Evolutionary conservation across 2,329 filamentous ascomycete genomes (phyloP), one percentile per base, ranked within the genome.

Genomic region (Ophiostoma australiae): DNA sequence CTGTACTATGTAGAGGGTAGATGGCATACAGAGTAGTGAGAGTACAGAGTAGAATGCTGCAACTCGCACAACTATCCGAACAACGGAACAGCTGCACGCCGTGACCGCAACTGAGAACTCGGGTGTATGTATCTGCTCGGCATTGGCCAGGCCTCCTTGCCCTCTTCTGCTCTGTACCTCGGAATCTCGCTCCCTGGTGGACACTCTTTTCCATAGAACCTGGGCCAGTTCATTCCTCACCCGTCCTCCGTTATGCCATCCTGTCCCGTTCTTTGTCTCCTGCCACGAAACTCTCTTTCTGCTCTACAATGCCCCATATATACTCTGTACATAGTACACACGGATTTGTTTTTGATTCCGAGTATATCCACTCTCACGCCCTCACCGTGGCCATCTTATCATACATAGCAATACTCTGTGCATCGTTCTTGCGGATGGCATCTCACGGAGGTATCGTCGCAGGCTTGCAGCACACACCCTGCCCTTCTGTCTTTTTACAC

Each of bases 381-480:
- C 58, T 63, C 58, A 63, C 58, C 58, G 58, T 33, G 27, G 15
- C 27, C 27, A 63, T 63, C 58, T 63, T 63, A 63, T 61, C 55
- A 61, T n/a, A n/a, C n/a, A n/a, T n/a, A n/a, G n/a, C n/a, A n/a
- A n/a, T 55, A 8, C 52, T 20, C 5, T 5, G n/a, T 58, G 7
- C 27, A 8, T 27, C 6, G 17, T 6, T 58, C 52, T 17, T 58
- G n/a, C n/a, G 52, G 10, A 27, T 58, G 11, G 52, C n/a, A 58
- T 58, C 52, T 33, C 23, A 63, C 58, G 58, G 27, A 27, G n/a
- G 11, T 58, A 27, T 58, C 52, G 52, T 58, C 52, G 52, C n/a
- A 33, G 55, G n/a, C n/a, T 20, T 20, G 23, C 5, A 55, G n/a
- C n/a, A 31, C n/a, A 33, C 58, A 13, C n/a, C 27, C 58, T 58